Evolutionary conservation across 1,284 basidiomycete genomes (phyloP), one percentile per base, ranked within the genome.

Genomic region (Phellinidium pouzarii): DNA sequence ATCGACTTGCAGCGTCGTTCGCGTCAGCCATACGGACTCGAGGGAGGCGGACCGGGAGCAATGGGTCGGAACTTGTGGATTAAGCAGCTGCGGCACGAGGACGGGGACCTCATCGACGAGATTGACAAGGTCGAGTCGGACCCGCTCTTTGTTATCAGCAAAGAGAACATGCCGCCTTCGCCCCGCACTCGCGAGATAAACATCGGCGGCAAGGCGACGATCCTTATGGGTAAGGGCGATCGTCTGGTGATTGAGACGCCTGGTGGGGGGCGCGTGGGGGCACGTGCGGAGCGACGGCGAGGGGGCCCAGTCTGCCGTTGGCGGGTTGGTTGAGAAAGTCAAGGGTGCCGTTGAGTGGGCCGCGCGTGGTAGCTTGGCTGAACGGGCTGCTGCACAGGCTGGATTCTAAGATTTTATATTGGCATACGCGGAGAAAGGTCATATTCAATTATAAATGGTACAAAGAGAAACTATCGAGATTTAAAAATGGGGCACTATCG

Each of bases 201-300:
- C 64, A 82, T 97, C 38, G 93, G 94, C 17, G 92, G 94, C 6
- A 97, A 97, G 67, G 88, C 87, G 42, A 91, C 89, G 0, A 79
- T 94, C 42, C 80, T 79, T 68, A 92, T 94, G 82, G 89, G 87
- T 45, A 87, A 85, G 60, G 86, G 89, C 1, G 93, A 96, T 66
- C 71, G 77, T 41, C 70, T 95, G 53, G 60, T 88, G 52, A 84
- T 96, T 53, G 82, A 93, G 67, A 97, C 94, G 2, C 94, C 94
- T 0, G 94, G 94, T 1, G 94, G 91, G n/a, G 4, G 94, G 94
- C 2, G 94, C 84, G 1, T 97, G 90, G 90, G 93, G 94, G 1
- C 61, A 61, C 11, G 62, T 72, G 9, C 70, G 75, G 44, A 68
- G 66, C 3, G 69, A 67, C 12, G 61, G 59, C 26, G 60, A 60